A percentile compares a stretch with the other conserved stretches of the same genome.
phyloP scores from a whole-genome alignment of 1,284 basidiomycete genomes.

The Earliella scabrosa region DNA sequence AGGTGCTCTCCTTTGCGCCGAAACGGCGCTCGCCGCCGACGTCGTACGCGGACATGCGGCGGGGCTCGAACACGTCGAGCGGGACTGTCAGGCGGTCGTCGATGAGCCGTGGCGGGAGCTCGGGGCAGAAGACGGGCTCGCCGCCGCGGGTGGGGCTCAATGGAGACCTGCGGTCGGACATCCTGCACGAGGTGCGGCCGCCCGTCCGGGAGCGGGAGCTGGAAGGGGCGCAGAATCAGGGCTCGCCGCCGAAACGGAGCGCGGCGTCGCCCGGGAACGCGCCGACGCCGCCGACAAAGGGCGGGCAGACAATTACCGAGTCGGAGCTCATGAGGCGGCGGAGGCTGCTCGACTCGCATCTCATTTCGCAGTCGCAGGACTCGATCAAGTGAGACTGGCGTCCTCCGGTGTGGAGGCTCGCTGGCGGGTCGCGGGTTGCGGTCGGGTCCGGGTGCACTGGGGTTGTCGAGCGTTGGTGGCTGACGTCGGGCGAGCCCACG shows the following conservation, averaged over 20 bases:
- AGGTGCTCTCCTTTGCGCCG: constrained; percentile 72
- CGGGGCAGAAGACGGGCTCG: background rate
- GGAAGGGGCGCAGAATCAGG: background rate
- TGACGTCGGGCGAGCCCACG: too few relatives aligned
- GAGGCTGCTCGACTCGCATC: constrained; percentile 68
- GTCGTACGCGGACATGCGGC: constrained; percentile 21
- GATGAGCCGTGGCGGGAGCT: background rate
- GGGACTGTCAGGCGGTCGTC: constrained; percentile 23
- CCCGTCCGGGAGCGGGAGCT: background rate
- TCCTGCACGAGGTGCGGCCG: constrained; percentile 16
- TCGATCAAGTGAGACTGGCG: constrained; percentile 9
- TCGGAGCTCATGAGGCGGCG: constrained; percentile 80
- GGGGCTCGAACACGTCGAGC: constrained; percentile 12
- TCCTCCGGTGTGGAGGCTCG: background rate
- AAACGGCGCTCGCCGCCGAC: constrained; percentile 52
- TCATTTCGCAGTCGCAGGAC: constrained; percentile 36
- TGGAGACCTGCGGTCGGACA: constrained; percentile 13
- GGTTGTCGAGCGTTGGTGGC: too few relatives aligned
- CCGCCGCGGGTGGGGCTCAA: background rate
- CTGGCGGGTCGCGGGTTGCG: too few relatives aligned
- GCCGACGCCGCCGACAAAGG: constrained; percentile 33
- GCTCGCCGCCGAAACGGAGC: background rate
- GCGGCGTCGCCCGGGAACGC: background rate
- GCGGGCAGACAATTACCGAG: constrained; percentile 73
- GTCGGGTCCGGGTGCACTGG: too few relatives aligned